phyloP scores from a whole-genome alignment of 2,329 filamentous ascomycete species.

The Alternaria burnsii region DNA sequence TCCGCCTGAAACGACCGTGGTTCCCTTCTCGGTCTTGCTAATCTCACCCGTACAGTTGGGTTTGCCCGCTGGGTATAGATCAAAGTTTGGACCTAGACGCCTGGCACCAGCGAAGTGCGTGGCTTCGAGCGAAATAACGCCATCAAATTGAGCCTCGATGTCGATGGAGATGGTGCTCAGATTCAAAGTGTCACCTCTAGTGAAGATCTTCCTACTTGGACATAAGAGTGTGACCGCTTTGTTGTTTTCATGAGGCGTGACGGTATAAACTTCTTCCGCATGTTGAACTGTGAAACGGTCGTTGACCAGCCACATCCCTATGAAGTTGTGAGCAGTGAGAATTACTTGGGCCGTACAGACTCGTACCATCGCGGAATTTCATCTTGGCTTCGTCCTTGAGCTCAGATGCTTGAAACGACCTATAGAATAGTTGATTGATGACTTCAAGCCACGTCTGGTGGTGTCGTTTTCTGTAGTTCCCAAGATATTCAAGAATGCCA shows the following conservation, averaged over 20 bases:
- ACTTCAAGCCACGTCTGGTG: not conserved
- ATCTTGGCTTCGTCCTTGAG: constrained; percentile 48
- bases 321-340: constrained; percentile 15
- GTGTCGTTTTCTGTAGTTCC: constrained; percentile 3
- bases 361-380: constrained; percentile 68
- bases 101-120: constrained; percentile 66
- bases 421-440: not conserved
- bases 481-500: constrained; percentile 2
- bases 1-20: constrained; percentile 61
- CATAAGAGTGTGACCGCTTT: constrained; percentile 65
- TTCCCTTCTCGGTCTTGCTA: constrained; percentile 53
- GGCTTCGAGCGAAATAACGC: constrained; percentile 67
- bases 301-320: constrained; percentile 71
- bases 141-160: constrained; percentile 65
- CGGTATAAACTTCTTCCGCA: constrained; percentile 69
- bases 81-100: constrained; percentile 64
- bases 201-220: constrained; percentile 64
- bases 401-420: not conserved
- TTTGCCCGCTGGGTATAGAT: constrained; percentile 64
- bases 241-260: constrained; percentile 56
- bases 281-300: constrained; percentile 70
- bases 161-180: constrained; percentile 65
- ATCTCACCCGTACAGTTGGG: constrained; percentile 53
- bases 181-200: constrained; percentile 66
- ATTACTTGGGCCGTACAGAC: not conserved